Evolutionary conservation across 139 green algal genomes (phyloP).

Genomic region (Diplosphaera chodatii): DNA sequence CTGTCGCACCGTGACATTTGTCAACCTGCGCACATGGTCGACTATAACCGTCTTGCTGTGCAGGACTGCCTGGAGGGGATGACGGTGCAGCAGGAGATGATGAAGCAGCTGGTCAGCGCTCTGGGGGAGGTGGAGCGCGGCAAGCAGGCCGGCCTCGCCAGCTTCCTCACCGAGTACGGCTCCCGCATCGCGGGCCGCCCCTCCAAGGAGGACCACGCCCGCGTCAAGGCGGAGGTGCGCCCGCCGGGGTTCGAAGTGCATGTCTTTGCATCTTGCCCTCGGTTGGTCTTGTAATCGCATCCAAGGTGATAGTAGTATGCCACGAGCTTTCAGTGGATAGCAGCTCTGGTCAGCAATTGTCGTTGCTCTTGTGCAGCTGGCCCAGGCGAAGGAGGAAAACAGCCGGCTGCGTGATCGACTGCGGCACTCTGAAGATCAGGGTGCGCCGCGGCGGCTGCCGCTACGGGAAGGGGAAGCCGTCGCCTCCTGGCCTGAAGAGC

Average conservation of each 20-base stretch:
- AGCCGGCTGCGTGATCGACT: conserved; percentile 36
- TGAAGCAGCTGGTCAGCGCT: conserved; percentile 39
- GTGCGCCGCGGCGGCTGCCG: conserved; percentile 1
- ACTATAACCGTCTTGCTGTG: too few relatives aligned
- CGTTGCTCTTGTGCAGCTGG: conserved; percentile 24
- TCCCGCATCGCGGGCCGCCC: conserved; percentile 2
- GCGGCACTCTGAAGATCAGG: conserved; percentile 24
- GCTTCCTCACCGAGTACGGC: conserved; percentile 31
- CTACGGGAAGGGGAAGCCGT: not conserved
- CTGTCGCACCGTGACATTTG: too few relatives aligned
- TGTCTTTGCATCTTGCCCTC: too few relatives aligned
- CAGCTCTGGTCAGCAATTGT: too few relatives aligned
- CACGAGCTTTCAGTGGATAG: too few relatives aligned
- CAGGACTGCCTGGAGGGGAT: conserved; percentile 56
- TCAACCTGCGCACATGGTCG: too few relatives aligned
- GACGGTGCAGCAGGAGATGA: conserved; percentile 28
- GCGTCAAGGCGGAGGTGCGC: conserved; percentile 19
- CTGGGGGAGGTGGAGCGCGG: conserved; percentile 33
- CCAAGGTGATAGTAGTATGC: too few relatives aligned
- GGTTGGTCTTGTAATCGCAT: too few relatives aligned
- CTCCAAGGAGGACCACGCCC: conserved; percentile 21
- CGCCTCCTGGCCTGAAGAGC: not conserved
- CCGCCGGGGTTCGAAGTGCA: too few relatives aligned
- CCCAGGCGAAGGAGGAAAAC: conserved; percentile 49
- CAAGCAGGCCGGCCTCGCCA: conserved; percentile 35